A percentile compares a stretch with the other conserved stretches of the same genome.
These are phyloP conservation scores for Ogataea philodendri DNA, from an alignment of 805 yeast species.

Conservation along the genomic window DNA sequence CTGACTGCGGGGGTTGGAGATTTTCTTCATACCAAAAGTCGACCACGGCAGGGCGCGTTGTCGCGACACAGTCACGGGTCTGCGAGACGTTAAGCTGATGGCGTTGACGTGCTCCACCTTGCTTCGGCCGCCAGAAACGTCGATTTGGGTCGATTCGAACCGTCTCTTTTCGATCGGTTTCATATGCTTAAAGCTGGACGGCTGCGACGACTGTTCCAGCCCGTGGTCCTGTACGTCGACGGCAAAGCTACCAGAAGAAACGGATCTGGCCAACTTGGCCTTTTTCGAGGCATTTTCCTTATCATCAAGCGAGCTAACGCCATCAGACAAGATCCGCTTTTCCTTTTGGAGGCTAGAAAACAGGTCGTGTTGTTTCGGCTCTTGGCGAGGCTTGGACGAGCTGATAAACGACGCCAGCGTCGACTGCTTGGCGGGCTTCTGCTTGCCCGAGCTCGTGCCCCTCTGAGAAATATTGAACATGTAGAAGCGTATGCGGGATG, in stretches of 20 bases:
- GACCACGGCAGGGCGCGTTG: conserved; percentile 24
- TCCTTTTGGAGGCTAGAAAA: conserved; percentile 3
- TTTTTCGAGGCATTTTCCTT: conserved; percentile 7
- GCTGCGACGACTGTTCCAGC: background rate
- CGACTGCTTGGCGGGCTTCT: conserved; percentile 17
- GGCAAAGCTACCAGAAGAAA: conserved; percentile 4
- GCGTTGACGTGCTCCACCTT: background rate
- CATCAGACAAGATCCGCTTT: conserved; percentile 3
- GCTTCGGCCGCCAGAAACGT: conserved; percentile 1
- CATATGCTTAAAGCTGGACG: conserved; percentile 24
- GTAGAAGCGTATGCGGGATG: too few relatives aligned
- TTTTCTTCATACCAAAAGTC: conserved; percentile 9
- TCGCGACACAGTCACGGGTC: conserved; percentile 12
- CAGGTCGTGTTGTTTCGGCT: background rate
- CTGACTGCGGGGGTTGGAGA: conserved; percentile 22
- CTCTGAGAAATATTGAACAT: conserved; percentile 17
- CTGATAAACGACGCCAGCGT: conserved; percentile 19
- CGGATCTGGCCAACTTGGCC: background rate
- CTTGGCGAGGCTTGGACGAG: conserved; percentile 13
- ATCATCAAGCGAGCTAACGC: background rate
- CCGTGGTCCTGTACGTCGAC: background rate
- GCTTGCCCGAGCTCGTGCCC: conserved; percentile 10
- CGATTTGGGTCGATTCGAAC: conserved; percentile 11
- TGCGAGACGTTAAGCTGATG: conserved; percentile 4
- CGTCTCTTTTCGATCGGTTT: conserved; percentile 20